These are phyloP conservation scores for Monosporascus sp. DNA, from an alignment of 2,329 filamentous ascomycete genomes.

Conservation along the genomic window DNA sequence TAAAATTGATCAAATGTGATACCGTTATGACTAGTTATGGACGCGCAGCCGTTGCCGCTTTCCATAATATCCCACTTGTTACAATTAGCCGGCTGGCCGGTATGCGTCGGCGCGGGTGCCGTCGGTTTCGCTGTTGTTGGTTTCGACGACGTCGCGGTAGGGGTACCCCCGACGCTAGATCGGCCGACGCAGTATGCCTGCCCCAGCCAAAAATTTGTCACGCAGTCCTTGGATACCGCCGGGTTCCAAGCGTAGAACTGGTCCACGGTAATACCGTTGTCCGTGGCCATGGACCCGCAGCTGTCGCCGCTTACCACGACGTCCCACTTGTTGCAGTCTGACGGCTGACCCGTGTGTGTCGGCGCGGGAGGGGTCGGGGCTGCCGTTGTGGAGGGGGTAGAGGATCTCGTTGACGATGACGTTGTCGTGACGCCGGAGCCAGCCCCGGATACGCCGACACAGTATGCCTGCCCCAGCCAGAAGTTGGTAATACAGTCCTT, in stretches of 20 bases:
- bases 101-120: neutral
- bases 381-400: no score
- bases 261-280: neutral
- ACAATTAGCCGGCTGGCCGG: slow-evolving; percentile 4
- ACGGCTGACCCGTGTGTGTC: neutral
- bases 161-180: no score
- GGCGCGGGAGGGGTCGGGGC: neutral
- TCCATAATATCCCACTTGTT: slow-evolving; percentile 8
- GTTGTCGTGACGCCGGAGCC: no score
- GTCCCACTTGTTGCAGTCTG: slow-evolving; percentile 4
- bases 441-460: slow-evolving; percentile 12
- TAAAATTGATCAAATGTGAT: slow-evolving; percentile 12
- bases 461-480: slow-evolving; percentile 21
- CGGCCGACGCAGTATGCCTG: neutral
- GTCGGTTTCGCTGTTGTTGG: neutral
- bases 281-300: no score
- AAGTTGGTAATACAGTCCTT: slow-evolving; percentile 18
- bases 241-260: slow-evolving; percentile 4
- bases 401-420: no score
- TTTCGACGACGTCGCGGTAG: no score
- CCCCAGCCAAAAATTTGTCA: neutral
- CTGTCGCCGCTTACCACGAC: neutral
- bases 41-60: slow-evolving; percentile 8
- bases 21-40: slow-evolving; percentile 8
- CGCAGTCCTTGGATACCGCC: neutral